Evolutionary conservation across 768 basidiomycete genomes (phyloP).

Genomic region (Pseudohyphozyma bogoriensis): DNA sequence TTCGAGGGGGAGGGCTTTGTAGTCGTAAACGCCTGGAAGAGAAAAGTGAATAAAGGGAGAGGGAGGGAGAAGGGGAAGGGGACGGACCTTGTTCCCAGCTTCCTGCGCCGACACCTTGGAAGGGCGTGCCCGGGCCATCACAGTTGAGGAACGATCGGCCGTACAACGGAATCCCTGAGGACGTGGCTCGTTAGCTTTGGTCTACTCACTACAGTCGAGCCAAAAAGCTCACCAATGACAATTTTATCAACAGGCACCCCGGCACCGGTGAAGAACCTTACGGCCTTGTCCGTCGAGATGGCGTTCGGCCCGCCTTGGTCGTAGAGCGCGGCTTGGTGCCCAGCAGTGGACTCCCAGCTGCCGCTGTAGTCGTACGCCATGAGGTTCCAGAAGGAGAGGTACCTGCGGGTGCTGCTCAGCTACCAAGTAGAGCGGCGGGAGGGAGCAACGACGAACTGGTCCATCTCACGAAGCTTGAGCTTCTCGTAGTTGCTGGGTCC

Average conservation of each 20-base stretch:
- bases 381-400: constrained; percentile 91
- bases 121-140: constrained; percentile 66
- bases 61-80: neutral
- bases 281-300: constrained; percentile 39
- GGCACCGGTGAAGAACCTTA: constrained; percentile 57
- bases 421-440: neutral
- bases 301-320: constrained; percentile 49
- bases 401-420: constrained; percentile 25
- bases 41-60: neutral
- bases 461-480: constrained; percentile 72
- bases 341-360: constrained; percentile 42
- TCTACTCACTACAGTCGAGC: neutral
- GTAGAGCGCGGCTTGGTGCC: constrained; percentile 74
- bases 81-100: constrained; percentile 61
- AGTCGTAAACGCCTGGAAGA: constrained; percentile 58
- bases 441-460: constrained; percentile 39
- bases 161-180: constrained; percentile 71
- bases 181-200: neutral
- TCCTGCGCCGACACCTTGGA: constrained; percentile 71
- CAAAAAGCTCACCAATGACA: constrained; percentile 49
- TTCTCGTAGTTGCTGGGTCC: constrained; percentile 77
- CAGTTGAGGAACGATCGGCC: constrained; percentile 84
- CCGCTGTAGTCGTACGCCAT: constrained; percentile 58
- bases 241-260: constrained; percentile 73
- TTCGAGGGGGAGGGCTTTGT: constrained; percentile 73